Base-by-base conservation (phyloP, 495 filamentous ascomycete genomes). In the Penicillium crystallinum region DNA sequence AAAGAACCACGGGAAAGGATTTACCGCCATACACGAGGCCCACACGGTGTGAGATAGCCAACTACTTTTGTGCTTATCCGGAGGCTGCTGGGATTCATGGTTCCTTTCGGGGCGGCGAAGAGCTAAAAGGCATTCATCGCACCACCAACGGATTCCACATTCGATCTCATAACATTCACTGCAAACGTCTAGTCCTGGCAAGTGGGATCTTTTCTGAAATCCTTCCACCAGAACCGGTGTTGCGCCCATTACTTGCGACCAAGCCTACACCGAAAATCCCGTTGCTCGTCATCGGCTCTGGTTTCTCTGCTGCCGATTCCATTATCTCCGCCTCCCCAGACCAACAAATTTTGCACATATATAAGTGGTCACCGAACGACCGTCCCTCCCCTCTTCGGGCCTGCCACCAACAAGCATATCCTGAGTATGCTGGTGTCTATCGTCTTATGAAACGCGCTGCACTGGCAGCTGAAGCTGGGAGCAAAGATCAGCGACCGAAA, bases 371-470 rank as follows among this genome's bases (percentile, higher is more conserved):
- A 22, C 76, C 80, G 0, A 71, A 81, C 15, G 62, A 73, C 6
- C 72, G 76, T 22, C 81, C 81, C 0, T 83, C 80, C 0, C 83
- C 83, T 0, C 62, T 86, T 17, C 76, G 77, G 7, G 76, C 76
- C 19, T 87, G 84, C 38, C 84, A 87, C 64, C 74, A 80, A 34
- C 71, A 79, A 15, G 84, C 82, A 31, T 87, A 87, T 56, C 84
- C 84, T 0, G 84, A 87, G 49, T 86, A 87, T 58, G 81, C 84
- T 0, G 69, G 75, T 36, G 70, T 87, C 9, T 86, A 87, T 55
- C 72, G 80, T 15, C 68, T 77, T 19, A 87, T 87, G 84, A 86
- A 81, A 62, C 63, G 72, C 6, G 74, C 81, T 3, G 75, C 72
- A 1, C 54, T 73, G 11, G 43, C 65, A 15, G 53, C 63, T 23